Base-by-base conservation (phyloP, 2,329 filamentous ascomycete genomes). In the Penicillium sp. region DNA sequence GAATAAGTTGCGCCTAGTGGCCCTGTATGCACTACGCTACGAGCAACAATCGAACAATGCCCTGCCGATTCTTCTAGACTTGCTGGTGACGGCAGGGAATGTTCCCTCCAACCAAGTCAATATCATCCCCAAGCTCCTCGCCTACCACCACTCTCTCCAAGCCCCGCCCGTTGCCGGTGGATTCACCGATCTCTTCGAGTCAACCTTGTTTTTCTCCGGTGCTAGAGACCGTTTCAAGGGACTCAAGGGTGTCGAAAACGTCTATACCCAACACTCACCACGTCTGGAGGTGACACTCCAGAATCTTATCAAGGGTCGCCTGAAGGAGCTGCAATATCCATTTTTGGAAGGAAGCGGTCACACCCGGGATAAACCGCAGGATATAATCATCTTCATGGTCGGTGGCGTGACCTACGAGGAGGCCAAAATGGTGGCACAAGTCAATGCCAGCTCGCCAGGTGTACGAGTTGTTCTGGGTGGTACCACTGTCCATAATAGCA, bases 191-290 rank as follows among this genome's bases (percentile, higher is more conserved):
- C 81, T 97, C 6, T 97, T 98, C 60, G 90, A 97, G 62, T 86
- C 88, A 0, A 81, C 85, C 0, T 91, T 89, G 4, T 91, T 98
- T 54, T 95, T 98, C 69, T 87, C 88, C 0, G 87, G 87, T 10
- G 89, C 90, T 9, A 80, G 89, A 31, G 88, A 85, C 61, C 83
- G 90, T 4, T 89, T 98, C 68, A 95, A 95, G 63, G 93, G 93
- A 0, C 77, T 98, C 11, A 96, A 97, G 64, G 93, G 93, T 1
- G 93, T 98, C 1, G 94, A 98, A 67, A 98, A 98, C 60, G 93
- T 98, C 23, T 98, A 98, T 67, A 98, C 93, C 0, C 94, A 98
- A 67, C 93, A 98, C 68, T 94, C 89, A 5, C 89, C 94, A 0
- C 78, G 89, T 18, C 70, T 98, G 13, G 90, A 96, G 67, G 80